A percentile compares a stretch with the other conserved stretches of the same genome.
Evolutionary conservation across 768 basidiomycete genomes (phyloP).

Genomic region (Gelatoporia subvermispora): DNA sequence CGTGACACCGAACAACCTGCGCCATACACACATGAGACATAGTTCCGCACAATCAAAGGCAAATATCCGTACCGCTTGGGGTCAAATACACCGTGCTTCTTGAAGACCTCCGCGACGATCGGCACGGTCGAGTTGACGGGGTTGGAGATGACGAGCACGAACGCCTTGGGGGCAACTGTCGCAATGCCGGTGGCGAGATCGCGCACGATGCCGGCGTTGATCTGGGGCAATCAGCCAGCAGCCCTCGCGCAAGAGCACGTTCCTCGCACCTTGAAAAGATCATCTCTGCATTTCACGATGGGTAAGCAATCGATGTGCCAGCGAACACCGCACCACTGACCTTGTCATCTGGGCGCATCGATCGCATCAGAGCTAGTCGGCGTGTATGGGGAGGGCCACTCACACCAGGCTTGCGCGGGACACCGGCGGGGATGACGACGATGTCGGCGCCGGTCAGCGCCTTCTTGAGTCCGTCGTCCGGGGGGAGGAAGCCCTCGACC

Average conservation of each 20-base stretch:
- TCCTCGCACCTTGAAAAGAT: conserved; percentile 79
- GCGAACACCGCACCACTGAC: conserved; percentile 25
- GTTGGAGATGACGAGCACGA: conserved; percentile 96
- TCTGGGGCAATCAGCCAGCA: conserved; percentile 41
- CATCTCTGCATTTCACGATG: conserved; percentile 56
- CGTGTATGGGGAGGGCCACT: conserved; percentile 26
- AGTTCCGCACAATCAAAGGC: neutral
- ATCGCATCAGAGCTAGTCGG: conserved; percentile 3
- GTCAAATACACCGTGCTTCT: conserved; percentile 87
- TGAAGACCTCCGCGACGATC: conserved; percentile 92
- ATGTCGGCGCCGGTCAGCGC: conserved; percentile 81
- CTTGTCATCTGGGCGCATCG: conserved; percentile 41
- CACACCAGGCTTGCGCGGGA: conserved; percentile 92
- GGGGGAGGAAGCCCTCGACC: conserved; percentile 74
- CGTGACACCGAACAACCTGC: conserved; percentile 95
- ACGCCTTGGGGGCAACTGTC: conserved; percentile 78
- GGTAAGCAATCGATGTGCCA: conserved; percentile 1
- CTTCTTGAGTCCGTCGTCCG: conserved; percentile 79
- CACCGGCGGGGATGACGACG: conserved; percentile 94
- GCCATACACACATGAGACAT: neutral
- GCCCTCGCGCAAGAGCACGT: neutral
- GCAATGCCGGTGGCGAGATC: conserved; percentile 92
- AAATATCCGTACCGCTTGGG: conserved; percentile 66
- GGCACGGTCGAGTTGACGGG: conserved; percentile 99
- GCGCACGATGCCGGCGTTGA: conserved; percentile 95